Evolutionary conservation across 2,329 filamentous ascomycete species (phyloP).

Genomic region (Diaporthe sp.): DNA sequence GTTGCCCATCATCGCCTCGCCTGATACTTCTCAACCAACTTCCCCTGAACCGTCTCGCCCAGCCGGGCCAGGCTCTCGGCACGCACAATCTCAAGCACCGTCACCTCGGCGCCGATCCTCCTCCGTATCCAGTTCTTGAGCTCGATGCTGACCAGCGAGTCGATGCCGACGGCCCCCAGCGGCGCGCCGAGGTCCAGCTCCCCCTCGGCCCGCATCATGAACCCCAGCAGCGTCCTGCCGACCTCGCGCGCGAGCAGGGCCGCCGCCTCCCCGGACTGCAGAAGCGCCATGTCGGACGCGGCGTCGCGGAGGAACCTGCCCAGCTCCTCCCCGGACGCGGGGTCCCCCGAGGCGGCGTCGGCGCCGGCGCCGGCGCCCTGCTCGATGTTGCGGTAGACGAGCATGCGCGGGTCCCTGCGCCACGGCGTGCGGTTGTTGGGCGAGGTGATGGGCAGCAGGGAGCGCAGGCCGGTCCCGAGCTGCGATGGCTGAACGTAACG

Average conservation of each 20-base stretch:
- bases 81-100: slow-evolving; percentile 36
- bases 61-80: slow-evolving; percentile 2
- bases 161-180: slow-evolving; percentile 34
- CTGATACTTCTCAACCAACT: slow-evolving; percentile 12
- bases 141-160: slow-evolving; percentile 36
- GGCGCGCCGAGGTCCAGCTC: slow-evolving; percentile 32
- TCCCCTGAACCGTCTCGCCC: slow-evolving; percentile 5
- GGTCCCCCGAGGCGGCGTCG: not conserved
- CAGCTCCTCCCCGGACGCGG: slow-evolving; percentile 13
- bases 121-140: slow-evolving; percentile 36
- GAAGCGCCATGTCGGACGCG: slow-evolving; percentile 17
- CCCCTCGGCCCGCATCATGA: slow-evolving; percentile 28
- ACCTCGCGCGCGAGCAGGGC: slow-evolving; percentile 29
- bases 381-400: slow-evolving; percentile 36
- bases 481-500: not conserved
- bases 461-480: slow-evolving; percentile 26
- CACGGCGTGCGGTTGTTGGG: slow-evolving; percentile 33
- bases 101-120: slow-evolving; percentile 25
- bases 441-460: slow-evolving; percentile 11
- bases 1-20: not conserved
- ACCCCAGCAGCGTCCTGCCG: slow-evolving; percentile 34
- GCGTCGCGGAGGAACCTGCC: slow-evolving; percentile 16
- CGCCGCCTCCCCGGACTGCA: slow-evolving; percentile 23
- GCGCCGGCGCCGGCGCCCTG: not conserved
- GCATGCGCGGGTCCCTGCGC: slow-evolving; percentile 36